Base-by-base conservation (phyloP, 257 asterid genomes). In the Solanum lycopersicoides region DNA sequence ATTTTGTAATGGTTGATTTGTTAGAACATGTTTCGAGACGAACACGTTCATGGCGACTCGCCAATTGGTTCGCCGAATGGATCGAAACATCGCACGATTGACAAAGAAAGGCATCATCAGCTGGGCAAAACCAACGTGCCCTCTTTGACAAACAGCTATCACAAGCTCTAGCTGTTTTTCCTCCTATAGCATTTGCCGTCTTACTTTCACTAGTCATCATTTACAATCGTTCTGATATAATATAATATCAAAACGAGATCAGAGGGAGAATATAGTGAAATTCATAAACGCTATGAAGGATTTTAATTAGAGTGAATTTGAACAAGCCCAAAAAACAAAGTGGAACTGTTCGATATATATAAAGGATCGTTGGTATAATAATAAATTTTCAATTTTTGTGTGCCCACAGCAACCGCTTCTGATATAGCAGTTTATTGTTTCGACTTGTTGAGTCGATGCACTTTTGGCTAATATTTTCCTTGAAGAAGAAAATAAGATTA, bases 81-180 rank as follows among this genome's bases (percentile, higher is more conserved):
- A 95, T 95, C 3, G 92, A 85, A 71, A 83, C 82, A 59, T 95
- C 98, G 45, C 98, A 95, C 14, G 92, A 39, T 83, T 93, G 98
- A 88, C 98, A 95, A 41, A 95, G 96, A 73, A 93, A 95, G 35
- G 98, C 98, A 41, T 95, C 98, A 32, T 94, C 98, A 0, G 97
- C 95, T 0, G 92, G 89, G 80, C 98, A 95, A 89, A 91, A 94
- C 98, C 98, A 95, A 28, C 97, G 88, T 3, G 98, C 98, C 65
- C 98, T 86, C 72, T 93, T 93, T 18, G 87, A 32, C 6, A 95
- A 59, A 89, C 98, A 95, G 93, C 93, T 92, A 45, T 95, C 96
- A 13, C 98, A 95, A 20, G 95, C 93, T 86, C 95, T 89, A 7
- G 94, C 96, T 0, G 95, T 93, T 86, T 91, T 93, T 34, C 94